These are phyloP conservation scores for Cladorrhinum sp. DNA, from an alignment of 2,329 filamentous ascomycete species.

Conservation along the genomic window DNA sequence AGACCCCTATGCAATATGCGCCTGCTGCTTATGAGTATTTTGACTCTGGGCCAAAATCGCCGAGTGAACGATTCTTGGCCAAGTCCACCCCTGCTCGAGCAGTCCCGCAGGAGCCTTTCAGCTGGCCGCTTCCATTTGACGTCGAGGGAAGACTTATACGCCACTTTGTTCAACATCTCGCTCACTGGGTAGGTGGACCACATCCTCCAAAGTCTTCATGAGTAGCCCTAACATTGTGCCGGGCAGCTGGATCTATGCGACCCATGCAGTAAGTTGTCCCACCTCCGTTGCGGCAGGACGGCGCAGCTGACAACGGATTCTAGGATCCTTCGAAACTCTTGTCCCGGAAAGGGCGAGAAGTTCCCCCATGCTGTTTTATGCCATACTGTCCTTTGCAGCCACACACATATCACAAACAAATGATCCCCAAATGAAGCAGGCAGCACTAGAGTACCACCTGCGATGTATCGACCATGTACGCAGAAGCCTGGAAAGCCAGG, in stretches of 20 bases:
- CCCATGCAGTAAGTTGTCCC: constrained; percentile 24
- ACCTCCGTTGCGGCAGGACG: neutral
- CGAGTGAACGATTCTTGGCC: constrained; percentile 7
- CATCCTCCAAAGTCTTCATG: neutral
- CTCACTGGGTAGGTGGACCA: constrained; percentile 36
- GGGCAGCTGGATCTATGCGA: constrained; percentile 43
- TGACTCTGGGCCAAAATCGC: constrained; percentile 1
- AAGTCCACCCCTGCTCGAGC: neutral
- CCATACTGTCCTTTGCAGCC: constrained; percentile 55
- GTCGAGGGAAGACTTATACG: constrained; percentile 33
- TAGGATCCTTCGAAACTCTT: constrained; percentile 49
- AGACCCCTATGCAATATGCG: neutral
- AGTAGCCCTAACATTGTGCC: neutral
- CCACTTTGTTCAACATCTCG: constrained; percentile 35
- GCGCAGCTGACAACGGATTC: neutral
- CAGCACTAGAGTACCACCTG: constrained; percentile 50
- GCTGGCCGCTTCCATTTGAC: constrained; percentile 29
- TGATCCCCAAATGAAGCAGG: constrained; percentile 24
- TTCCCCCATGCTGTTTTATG: constrained; percentile 53
- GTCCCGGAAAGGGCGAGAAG: constrained; percentile 52
- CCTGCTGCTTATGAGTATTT: neutral
- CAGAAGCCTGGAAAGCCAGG: constrained; percentile 44
- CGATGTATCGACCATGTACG: constrained; percentile 49
- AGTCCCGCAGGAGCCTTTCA: constrained; percentile 1
- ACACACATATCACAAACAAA: constrained; percentile 49